These are phyloP conservation scores for Geotrichum citri-aurantii DNA, from an alignment of 1,139 yeast genomes.

Conservation along the genomic window DNA sequence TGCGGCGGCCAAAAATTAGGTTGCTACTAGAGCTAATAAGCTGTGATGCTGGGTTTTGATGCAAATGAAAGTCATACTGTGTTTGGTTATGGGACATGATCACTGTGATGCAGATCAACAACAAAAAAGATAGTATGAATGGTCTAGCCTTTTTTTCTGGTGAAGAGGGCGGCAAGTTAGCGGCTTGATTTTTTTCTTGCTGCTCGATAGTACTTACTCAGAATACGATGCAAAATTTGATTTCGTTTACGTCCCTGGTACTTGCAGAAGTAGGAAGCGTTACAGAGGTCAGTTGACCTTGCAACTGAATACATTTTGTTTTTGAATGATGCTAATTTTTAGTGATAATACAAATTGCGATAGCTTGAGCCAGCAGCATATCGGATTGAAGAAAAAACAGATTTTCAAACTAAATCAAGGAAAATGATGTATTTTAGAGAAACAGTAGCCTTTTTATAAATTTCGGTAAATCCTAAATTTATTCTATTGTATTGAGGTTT, in stretches of 20 bases:
- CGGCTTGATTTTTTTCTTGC: not conserved
- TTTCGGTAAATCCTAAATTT: not conserved
- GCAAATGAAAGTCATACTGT: not conserved
- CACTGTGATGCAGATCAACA: slow-evolving; percentile 7
- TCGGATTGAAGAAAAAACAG: not conserved
- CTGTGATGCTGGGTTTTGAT: not conserved
- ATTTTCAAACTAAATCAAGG: not conserved
- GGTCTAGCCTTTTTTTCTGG: slow-evolving; percentile 10
- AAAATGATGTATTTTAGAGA: not conserved
- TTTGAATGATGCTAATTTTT: not conserved
- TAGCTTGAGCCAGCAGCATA: not conserved
- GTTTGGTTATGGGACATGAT: slow-evolving; percentile 7
- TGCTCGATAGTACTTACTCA: not conserved
- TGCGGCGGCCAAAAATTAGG: not conserved
- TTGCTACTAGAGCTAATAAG: not conserved
- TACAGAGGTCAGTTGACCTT: not conserved
- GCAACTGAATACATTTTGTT: not conserved
- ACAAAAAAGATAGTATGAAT: slow-evolving; percentile 10
- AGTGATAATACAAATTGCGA: not conserved
- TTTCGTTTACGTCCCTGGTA: not conserved
- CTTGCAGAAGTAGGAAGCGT: not conserved
- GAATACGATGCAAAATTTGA: not conserved
- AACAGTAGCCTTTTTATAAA: not conserved
- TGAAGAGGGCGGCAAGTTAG: not conserved
- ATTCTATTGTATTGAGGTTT: not conserved